Percentiles rank a stretch among this genome's conserved stretches.
These are phyloP conservation scores for Cenchrus americanus DNA, from an alignment of 176 grass and related monocot species.

Conservation along the genomic window DNA sequence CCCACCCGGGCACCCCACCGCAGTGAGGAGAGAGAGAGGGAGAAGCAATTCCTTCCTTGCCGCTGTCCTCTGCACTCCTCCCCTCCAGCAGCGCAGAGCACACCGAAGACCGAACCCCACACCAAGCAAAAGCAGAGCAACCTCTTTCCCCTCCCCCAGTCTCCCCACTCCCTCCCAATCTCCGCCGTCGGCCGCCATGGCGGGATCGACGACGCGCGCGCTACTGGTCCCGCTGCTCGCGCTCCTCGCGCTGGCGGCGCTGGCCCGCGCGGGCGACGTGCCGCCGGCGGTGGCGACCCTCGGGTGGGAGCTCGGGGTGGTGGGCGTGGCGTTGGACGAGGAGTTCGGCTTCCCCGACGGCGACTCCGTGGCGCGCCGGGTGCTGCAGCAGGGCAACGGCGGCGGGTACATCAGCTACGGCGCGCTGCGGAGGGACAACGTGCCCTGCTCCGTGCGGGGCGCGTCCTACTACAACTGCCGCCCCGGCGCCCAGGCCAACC, in stretches of 20 bases:
- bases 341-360: conserved; percentile 29
- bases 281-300: not conserved
- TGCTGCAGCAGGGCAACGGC: conserved; percentile 22
- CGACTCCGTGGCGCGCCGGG: conserved; percentile 29
- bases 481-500: conserved; percentile 55
- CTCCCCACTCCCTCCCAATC: not conserved
- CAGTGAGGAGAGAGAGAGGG: not conserved
- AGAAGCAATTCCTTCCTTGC: not conserved
- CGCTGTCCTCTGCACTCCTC: not conserved
- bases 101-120: conserved; percentile 40
- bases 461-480: conserved; percentile 94
- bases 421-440: conserved; percentile 51
- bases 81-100: not conserved
- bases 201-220: not conserved
- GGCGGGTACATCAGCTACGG: conserved; percentile 74
- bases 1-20: too few species aligned
- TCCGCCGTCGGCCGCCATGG: not conserved
- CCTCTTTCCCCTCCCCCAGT: not conserved
- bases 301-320: conserved; percentile 42
- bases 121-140: not conserved
- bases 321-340: conserved; percentile 35
- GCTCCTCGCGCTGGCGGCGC: not conserved
- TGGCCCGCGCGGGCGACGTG: not conserved
- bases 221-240: not conserved
- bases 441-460: conserved; percentile 72